Evolutionary conservation across 495 filamentous ascomycete species (phyloP), one percentile per base, ranked within the genome.

Genomic region (Bryoglossum gracile): DNA sequence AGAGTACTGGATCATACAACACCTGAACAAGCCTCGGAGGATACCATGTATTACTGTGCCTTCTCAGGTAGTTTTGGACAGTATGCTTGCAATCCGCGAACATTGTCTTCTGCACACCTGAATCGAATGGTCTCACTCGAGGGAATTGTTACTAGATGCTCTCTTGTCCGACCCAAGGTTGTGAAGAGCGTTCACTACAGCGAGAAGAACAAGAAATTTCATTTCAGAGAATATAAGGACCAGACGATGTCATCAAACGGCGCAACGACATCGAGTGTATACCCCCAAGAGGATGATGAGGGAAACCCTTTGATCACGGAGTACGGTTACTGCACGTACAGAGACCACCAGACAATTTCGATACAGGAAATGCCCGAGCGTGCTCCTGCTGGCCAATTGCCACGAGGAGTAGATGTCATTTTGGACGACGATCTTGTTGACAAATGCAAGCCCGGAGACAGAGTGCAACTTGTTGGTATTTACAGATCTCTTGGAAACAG

Each of bases 301-400:
- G 77, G 78, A 25, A 82, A 81, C 45, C 76, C 77, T 62, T 76
- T 99, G 13, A 81, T 86, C 55, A 97, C 94, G 32, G 94, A 99
- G 61, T 97, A 95, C 65, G 92, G 92, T 8, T 87, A 94, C 65
- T 92, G 82, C 64, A 92, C 84, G 16, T 99, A 96, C 64, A 78
- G 91, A 62, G 92, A 99, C 63, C 94, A 99, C 65, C 92, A 99
- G 62, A 90, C 88, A 14, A 88, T 99, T 39, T 97, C 92, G 0
- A 95, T 99, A 59, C 92, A 99, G 72, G 92, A 99, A 74, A 99
- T 99, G 92, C 92, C 92, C 11, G 92, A 99, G 64, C 76, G 92
- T 58, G 92, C 92, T 19, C 92, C 92, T 22, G 91, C 92, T 44
- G 92, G 92, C 38, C 92, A 97, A 71, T 77, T 99, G 56, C 92